Base-by-base conservation (phyloP, 306 rosid genomes). In the Castanospermum australe region DNA sequence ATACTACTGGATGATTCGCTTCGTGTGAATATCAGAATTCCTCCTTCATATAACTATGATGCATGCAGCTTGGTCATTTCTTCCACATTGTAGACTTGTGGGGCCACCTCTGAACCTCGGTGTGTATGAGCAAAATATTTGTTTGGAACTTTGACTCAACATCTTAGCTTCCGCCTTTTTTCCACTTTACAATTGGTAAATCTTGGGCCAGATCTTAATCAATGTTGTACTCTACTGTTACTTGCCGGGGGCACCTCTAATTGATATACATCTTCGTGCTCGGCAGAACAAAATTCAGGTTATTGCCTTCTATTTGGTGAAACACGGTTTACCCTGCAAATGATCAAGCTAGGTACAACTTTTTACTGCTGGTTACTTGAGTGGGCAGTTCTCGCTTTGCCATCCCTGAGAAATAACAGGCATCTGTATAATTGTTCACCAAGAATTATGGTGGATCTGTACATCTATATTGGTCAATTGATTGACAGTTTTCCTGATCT, bases 141-240 rank as follows among this genome's bases (percentile, higher is more conserved):
- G 66, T 84, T 67, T 48, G 79, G 83, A 82, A 70, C 45, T 28
- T 77, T 25, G 64, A 41, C 62, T 15, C 59, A 38, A 71, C 51
- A 57, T 48, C 59, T 68, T 75, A 67, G 64, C 48, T 56, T 52
- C 77, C 67, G 14, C 25, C 35, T 20, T 47, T 71, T 15, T 13
- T 65, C 59, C 56, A 48, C 71, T 39, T 75, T 61, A 44, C 75
- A 65, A 22, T 63, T 78, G 36, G 71, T 61, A 72, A 75, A 54
- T 61, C 44, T 57, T 14, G 71, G 73, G 67, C 42, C 68, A 69
- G 75, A 74, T 64, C 59, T 22, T 77, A 13, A 41, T 73, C 67
- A 62, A 39, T 68, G 76, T 54, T 44, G 75, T 60, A 36, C 35
- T 67, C 45, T 54, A 75, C 62, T 59, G 22, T 68, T 68, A 45